Evolutionary conservation across 2,329 filamentous ascomycete genomes (phyloP), one percentile per base, ranked within the genome.

Genomic region (Nectriaceae sp.): DNA sequence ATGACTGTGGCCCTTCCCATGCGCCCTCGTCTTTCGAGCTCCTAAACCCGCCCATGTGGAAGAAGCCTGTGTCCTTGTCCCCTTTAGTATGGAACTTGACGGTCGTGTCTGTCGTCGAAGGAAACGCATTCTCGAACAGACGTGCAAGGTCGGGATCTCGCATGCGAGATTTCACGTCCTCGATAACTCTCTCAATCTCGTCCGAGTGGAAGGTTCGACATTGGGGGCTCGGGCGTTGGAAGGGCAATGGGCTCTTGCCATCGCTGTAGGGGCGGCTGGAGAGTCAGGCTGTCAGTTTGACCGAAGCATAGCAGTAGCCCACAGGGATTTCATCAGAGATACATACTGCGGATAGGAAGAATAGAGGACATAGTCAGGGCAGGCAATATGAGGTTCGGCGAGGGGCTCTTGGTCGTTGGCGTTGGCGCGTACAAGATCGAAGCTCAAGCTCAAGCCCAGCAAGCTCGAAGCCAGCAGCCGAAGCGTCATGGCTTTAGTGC

Each of bases 41-140:
- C 16, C 54, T 56, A 45, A 64, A 66, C 22, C 59, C 60, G 42
- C 63, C 65, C 39, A 67, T 65, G 49, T 65, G 66, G 40, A 69
- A 64, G 52, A 70, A 70, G 40, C 62, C 65, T 29, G 65, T 67
- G 20, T 71, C 68, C 50, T 73, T 68, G 37, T 65, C 72, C 47
- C 78, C 87, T 53, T 87, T 83, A 4, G 87, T 86, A 65, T 96
- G 91, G 79, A 93, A 96, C 62, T 89, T 84, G 55, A 96, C 83
- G 0, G 91, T 96, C 0, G 91, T 96, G 64, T 96, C 91, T 3
- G 94, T 82, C 0, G 69, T 71, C 53, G 94, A 96, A 4, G 93
- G 93, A 56, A 95, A 97, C 2, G 93, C 86, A 65, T 99, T 99
- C 66, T 96, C 90, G 66, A 99, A 99, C 11, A 99, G 76, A 21